Conservation (phyloP, 768 basidiomycete genomes). For the Phaeolepiota aurea region DNA sequence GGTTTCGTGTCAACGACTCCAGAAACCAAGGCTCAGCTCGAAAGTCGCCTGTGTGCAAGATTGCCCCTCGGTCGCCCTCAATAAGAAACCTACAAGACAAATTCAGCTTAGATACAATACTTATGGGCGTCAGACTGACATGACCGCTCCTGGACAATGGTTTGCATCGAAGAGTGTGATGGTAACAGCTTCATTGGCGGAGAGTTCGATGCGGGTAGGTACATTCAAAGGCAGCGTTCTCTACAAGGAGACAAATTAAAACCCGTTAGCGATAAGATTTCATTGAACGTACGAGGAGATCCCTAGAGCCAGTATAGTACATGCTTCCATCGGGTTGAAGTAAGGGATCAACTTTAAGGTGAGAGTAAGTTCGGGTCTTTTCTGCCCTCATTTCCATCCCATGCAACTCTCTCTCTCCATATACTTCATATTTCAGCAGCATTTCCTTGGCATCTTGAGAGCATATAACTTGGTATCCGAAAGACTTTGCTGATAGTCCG, state of each 20-base stretch:
- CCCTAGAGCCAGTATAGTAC: conserved; percentile 47
- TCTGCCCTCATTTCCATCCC: conserved; percentile 43
- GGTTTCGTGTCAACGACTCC: conserved; percentile 57
- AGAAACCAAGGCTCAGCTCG: conserved; percentile 82
- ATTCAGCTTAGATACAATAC: neutral
- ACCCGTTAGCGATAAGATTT: too few relatives aligned
- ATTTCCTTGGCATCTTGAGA: conserved; percentile 82
- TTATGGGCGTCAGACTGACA: conserved; percentile 39
- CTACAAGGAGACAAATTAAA: too few relatives aligned
- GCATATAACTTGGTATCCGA: conserved; percentile 67
- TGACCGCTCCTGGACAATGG: conserved; percentile 91
- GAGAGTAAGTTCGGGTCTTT: conserved; percentile 52
- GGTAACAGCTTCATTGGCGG: conserved; percentile 46
- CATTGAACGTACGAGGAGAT: conserved; percentile 51
- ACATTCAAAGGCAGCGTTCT: conserved; percentile 50
- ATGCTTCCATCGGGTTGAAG: conserved; percentile 35
- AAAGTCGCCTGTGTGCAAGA: conserved; percentile 92
- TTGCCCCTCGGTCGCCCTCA: conserved; percentile 55
- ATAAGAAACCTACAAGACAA: conserved; percentile 66
- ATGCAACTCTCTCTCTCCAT: conserved; percentile 50
- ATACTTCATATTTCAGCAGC: conserved; percentile 71
- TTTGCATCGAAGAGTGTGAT: conserved; percentile 87
- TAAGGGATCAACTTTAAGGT: conserved; percentile 53
- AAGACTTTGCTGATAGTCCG: conserved; percentile 70
- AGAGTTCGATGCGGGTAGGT: conserved; percentile 56